Percentiles rank a stretch among this genome's conserved stretches.
Conservation (phyloP, 2,329 filamentous ascomycete genomes). For the Paracamarosporium sp. region DNA sequence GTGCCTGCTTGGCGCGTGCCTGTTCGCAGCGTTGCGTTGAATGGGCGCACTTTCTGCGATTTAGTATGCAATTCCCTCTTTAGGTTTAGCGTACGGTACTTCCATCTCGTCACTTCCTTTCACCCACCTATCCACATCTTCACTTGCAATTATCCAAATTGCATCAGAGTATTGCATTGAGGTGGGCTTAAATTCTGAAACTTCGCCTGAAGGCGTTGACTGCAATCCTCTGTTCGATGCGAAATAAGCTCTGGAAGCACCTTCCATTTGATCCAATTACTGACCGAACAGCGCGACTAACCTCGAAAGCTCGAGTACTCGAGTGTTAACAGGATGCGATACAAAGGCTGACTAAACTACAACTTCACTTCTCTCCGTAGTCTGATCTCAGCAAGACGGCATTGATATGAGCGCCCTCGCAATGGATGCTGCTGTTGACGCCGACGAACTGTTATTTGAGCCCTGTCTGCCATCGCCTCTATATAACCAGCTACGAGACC, state of each 20-base stretch:
- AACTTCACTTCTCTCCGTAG: not conserved
- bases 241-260: not conserved
- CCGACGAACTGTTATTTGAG: conserved; percentile 42
- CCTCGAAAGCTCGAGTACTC: not conserved
- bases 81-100: conserved; percentile 18
- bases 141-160: not conserved
- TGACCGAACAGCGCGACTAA: not conserved
- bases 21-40: not conserved
- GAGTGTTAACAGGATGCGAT: not conserved
- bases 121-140: not conserved
- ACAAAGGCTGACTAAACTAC: not conserved
- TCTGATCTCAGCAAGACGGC: not conserved
- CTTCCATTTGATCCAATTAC: not conserved
- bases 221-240: not conserved
- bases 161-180: not conserved
- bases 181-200: not conserved
- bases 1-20: conserved; percentile 21
- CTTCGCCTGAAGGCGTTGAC: not conserved
- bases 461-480: conserved; percentile 18
- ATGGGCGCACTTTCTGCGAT: not conserved
- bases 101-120: not conserved
- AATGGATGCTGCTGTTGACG: conserved; percentile 29
- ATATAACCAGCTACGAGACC: conserved; percentile 14
- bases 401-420: not conserved
- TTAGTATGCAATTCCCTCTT: conserved; percentile 19